These are phyloP conservation scores for Aureobasidium melanogenum DNA, from an alignment of 2,329 filamentous ascomycete genomes.

Conservation along the genomic window DNA sequence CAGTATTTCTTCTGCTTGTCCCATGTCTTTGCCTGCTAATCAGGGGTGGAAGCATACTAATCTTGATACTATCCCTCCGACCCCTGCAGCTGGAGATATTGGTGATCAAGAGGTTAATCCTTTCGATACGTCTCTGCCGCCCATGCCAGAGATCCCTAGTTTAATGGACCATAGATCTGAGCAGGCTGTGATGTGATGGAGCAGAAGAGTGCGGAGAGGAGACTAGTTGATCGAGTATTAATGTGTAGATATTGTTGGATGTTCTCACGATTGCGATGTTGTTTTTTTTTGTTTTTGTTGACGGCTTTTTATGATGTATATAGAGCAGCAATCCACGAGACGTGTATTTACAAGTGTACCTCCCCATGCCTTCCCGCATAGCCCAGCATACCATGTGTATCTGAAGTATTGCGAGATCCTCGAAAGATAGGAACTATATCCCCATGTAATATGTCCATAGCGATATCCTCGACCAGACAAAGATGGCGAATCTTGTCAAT, in stretches of 20 bases:
- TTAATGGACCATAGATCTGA: neutral
- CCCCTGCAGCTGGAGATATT: slow-evolving; percentile 21
- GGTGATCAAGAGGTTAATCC: slow-evolving; percentile 27
- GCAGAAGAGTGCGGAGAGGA: too few species aligned
- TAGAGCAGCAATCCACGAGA: neutral
- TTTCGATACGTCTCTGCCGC: slow-evolving; percentile 26
- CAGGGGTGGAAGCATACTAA: slow-evolving; percentile 18
- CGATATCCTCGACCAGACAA: too few species aligned
- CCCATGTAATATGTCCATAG: too few species aligned
- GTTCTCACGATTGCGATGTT: neutral
- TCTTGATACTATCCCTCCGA: slow-evolving; percentile 33
- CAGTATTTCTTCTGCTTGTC: slow-evolving; percentile 28
- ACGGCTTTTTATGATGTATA: neutral
- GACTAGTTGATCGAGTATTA: neutral
- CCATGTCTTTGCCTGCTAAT: slow-evolving; percentile 29
- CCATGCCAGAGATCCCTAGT: slow-evolving; percentile 15
- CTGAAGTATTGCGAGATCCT: too few species aligned
- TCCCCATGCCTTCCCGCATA: too few species aligned
- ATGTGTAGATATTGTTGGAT: neutral
- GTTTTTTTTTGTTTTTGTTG: neutral
- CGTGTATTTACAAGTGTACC: neutral
- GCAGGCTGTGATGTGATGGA: neutral
- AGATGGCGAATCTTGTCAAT: too few species aligned
- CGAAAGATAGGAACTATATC: too few species aligned
- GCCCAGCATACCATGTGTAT: too few species aligned